Evolutionary conservation across 2,329 filamentous ascomycete species (phyloP).

Genomic region (Colletotrichum noveboracense): DNA sequence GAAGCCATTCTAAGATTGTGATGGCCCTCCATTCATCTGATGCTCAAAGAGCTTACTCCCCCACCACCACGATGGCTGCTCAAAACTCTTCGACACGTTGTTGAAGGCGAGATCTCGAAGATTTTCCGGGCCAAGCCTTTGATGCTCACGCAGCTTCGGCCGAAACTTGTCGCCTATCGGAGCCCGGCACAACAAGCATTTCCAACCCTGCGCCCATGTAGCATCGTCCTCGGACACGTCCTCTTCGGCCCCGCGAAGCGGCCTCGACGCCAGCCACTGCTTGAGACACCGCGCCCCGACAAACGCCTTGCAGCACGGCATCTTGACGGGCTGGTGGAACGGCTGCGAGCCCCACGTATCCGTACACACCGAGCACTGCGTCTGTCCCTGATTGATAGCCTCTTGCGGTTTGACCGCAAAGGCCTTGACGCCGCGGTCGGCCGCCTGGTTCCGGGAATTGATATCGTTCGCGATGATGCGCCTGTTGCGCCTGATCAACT

Average conservation of each 20-base stretch:
- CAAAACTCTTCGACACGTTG: background rate
- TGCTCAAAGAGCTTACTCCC: background rate
- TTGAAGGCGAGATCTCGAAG: background rate
- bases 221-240: background rate
- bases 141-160: background rate
- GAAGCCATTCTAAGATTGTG: background rate
- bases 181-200: background rate
- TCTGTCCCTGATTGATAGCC: background rate
- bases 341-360: background rate
- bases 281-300: conserved; percentile 11
- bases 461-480: background rate
- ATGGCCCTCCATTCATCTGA: background rate
- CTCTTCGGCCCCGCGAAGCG: background rate
- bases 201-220: background rate
- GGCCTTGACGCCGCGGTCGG: background rate
- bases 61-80: background rate
- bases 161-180: background rate
- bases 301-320: conserved; percentile 3
- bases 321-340: conserved; percentile 1
- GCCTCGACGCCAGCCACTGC: background rate
- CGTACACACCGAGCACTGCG: background rate
- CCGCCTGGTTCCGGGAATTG: background rate
- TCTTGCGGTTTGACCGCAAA: background rate
- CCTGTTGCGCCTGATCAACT: conserved; percentile 1
- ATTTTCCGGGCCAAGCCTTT: background rate